Base-by-base conservation (phyloP, 2,329 filamentous ascomycete species). In the Colletotrichum sansevieriae region DNA sequence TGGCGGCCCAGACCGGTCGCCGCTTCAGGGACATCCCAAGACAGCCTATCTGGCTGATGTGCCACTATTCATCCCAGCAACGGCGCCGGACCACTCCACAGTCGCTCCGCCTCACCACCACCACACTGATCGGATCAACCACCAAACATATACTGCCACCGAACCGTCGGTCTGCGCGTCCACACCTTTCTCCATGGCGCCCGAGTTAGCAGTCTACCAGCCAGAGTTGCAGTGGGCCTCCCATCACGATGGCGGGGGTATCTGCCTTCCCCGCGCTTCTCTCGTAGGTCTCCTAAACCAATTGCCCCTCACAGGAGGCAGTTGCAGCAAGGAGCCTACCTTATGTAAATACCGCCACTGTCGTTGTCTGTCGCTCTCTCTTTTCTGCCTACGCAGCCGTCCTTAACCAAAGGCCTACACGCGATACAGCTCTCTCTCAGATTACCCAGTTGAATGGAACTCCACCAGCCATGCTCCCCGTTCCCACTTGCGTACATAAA, bases 401-500 rank as follows among this genome's bases (percentile, higher is more conserved):
- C 11, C 46, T 41, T 33, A 29, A 51, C 43, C 33, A 62, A 47
- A 47, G 62, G 8, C 44, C 59, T 68, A 47, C 20, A 35, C 61
- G 54, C 55, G 29, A 55, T 55, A 46, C 41, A 60, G 47, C 55
- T 33, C 20, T 33, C 39, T 47, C 46, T 64, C 59, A 64, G 54
- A 59, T 68, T 52, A 64, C 58, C 59, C 46, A 64, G 59, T 52
- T 7, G n/a, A 54, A 67, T 37, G 60, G 59, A 46, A 54, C 65
- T 54, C 65, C 65, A 68, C 65, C 22, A 43, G 47, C 41, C 54
- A 37, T 55, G 35, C 13, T 60, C 62, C 62, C 47, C 55, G 62
- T 65, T 68, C 33, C 65, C 65, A 68, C 65, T 60, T 20, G 41
- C 62, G 25, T 55, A 61, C 62, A 59, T 60, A 43, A 65, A 56